phyloP scores from a whole-genome alignment of 257 asterid species.

The Gentiana straminea region DNA sequence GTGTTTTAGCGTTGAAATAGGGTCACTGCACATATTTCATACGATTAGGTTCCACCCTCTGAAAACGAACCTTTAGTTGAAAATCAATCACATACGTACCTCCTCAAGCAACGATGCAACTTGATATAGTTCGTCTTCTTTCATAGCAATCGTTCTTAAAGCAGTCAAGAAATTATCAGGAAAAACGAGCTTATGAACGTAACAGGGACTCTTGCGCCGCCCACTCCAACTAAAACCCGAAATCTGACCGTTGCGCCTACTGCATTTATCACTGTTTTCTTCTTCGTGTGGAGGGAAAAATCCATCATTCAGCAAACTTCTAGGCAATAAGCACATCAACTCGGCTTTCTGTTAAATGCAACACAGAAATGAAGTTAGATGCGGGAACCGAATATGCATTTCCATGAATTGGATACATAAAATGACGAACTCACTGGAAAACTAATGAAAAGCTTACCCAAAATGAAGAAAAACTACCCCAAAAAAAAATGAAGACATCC shows the following conservation, averaged over 20 bases:
- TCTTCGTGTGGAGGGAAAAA: constrained; percentile 46
- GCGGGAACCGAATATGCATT: too few relatives aligned
- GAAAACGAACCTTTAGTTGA: too few relatives aligned
- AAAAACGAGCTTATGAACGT: constrained; percentile 53
- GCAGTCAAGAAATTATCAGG: constrained; percentile 81
- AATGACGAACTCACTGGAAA: too few relatives aligned
- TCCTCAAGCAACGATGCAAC: constrained; percentile 73
- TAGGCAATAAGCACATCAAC: constrained; percentile 67
- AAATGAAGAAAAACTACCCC: too few relatives aligned
- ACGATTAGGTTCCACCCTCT: too few relatives aligned
- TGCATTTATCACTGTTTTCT: constrained; percentile 20
- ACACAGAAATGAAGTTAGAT: neutral
- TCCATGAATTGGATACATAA: too few relatives aligned
- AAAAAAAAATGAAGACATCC: too few relatives aligned
- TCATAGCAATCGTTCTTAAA: constrained; percentile 79
- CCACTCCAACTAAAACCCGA: constrained; percentile 72
- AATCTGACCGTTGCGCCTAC: constrained; percentile 14
- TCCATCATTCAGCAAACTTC: constrained; percentile 55
- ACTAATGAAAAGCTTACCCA: too few relatives aligned
- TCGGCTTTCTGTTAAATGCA: constrained; percentile 61
- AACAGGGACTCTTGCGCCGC: constrained; percentile 59
- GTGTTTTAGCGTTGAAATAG: too few relatives aligned
- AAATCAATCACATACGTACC: constrained; percentile 23
- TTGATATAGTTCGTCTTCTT: constrained; percentile 54
- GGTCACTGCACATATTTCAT: too few relatives aligned